Evolutionary conservation across 1,284 basidiomycete genomes (phyloP).

Genomic region (Puccinia coronata): DNA sequence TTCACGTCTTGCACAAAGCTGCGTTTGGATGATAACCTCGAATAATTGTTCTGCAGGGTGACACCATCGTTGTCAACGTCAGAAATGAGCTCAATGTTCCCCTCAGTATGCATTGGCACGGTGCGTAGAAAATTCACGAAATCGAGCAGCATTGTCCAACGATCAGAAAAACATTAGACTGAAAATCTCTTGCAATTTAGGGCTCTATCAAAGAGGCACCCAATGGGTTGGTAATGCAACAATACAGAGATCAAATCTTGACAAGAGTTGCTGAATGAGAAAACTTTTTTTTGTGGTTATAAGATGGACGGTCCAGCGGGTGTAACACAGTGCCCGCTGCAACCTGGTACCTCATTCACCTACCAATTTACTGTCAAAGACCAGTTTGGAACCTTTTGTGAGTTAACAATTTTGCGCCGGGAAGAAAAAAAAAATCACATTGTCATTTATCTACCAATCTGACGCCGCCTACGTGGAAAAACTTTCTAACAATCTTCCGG

Average conservation of each 20-base stretch:
- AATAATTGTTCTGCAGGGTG: conserved; percentile 55
- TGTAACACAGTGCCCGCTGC: conserved; percentile 56
- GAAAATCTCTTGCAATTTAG: neutral
- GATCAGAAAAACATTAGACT: neutral
- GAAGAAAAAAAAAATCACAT: too few species aligned
- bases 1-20: too few species aligned
- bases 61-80: conserved; percentile 62
- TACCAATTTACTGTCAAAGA: conserved; percentile 29
- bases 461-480: neutral
- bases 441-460: neutral
- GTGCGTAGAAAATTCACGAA: neutral
- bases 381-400: conserved; percentile 48
- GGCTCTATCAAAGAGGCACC: conserved; percentile 55
- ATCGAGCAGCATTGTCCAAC: neutral
- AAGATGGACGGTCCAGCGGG: conserved; percentile 37
- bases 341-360: conserved; percentile 34
- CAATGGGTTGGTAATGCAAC: conserved; percentile 54
- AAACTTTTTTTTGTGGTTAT: neutral
- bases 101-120: conserved; percentile 63
- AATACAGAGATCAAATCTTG: neutral
- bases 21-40: too few species aligned
- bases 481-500: neutral
- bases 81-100: conserved; percentile 60
- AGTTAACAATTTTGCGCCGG: neutral
- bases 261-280: neutral